Percentiles rank a stretch among this genome's conserved stretches.
Evolutionary conservation across 2,329 filamentous ascomycete species (phyloP).

Genomic region (Phaeosphaeria sp.): DNA sequence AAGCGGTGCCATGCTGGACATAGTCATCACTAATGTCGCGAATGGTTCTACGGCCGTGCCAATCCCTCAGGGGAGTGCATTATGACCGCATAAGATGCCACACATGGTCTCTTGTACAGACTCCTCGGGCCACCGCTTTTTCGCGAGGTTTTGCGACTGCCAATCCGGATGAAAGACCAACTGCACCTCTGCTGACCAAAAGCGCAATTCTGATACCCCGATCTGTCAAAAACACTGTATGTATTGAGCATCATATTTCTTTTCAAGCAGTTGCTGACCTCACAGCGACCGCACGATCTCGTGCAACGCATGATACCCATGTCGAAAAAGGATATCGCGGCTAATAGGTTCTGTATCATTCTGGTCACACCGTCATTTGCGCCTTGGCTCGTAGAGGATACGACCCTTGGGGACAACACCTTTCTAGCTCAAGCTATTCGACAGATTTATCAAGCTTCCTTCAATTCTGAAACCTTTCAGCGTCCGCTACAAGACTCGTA

Average conservation of each 20-base stretch:
- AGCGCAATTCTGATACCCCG: slow-evolving; percentile 39
- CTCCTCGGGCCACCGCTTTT: not conserved
- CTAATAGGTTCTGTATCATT: slow-evolving; percentile 33
- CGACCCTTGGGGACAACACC: slow-evolving; percentile 20
- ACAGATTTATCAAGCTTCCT: too few species aligned
- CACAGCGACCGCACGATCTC: slow-evolving; percentile 28
- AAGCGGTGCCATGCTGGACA: not conserved
- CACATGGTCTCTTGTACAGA: not conserved
- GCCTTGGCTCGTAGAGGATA: slow-evolving; percentile 23
- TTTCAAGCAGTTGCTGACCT: slow-evolving; percentile 10
- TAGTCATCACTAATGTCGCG: not conserved
- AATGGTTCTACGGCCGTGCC: not conserved
- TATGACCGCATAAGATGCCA: not conserved
- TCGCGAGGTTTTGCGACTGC: not conserved
- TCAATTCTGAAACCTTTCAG: too few species aligned
- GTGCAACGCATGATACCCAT: slow-evolving; percentile 32
- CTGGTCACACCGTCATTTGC: slow-evolving; percentile 44
- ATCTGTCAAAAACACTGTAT: slow-evolving; percentile 30
- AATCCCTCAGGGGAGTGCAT: not conserved
- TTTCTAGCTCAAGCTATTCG: slow-evolving; percentile 37
- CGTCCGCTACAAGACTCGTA: too few species aligned
- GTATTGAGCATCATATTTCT: not conserved
- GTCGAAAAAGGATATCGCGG: not conserved
- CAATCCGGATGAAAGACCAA: not conserved
- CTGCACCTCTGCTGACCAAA: slow-evolving; percentile 9